Conservation (phyloP, 1,284 basidiomycete species). For the Boletus sp. region DNA sequence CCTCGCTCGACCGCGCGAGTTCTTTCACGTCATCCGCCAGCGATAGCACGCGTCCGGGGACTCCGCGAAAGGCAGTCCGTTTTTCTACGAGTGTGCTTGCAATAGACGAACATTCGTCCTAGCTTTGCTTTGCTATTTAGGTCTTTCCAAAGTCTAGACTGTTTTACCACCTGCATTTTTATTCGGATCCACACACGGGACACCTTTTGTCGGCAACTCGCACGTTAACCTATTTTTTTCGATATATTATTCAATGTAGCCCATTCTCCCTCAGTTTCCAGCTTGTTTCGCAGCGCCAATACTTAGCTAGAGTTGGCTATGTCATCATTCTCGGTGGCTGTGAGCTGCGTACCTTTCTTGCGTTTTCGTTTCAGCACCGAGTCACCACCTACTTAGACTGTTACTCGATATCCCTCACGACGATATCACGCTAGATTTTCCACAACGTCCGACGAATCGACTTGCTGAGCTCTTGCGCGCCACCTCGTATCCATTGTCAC, state of each 20-base stretch:
- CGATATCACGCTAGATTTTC: constrained; percentile 8
- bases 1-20: constrained; percentile 32
- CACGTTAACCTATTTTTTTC: constrained; percentile 25
- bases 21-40: constrained; percentile 38
- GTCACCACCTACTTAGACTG: neutral
- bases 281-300: constrained; percentile 3
- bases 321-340: constrained; percentile 27
- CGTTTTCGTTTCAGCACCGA: constrained; percentile 7
- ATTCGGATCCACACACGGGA: constrained; percentile 22
- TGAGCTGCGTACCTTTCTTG: constrained; percentile 10
- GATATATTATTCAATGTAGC: constrained; percentile 33
- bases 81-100: constrained; percentile 43
- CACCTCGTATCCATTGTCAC: neutral
- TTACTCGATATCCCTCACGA: constrained; percentile 1
- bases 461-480: neutral
- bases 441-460: constrained; percentile 2
- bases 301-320: constrained; percentile 9
- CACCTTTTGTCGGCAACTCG: constrained; percentile 15
- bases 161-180: constrained; percentile 26
- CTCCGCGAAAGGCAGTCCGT: constrained; percentile 54
- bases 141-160: constrained; percentile 7
- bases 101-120: constrained; percentile 25
- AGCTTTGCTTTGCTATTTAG: constrained; percentile 3
- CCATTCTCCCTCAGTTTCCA: constrained; percentile 9
- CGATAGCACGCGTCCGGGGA: constrained; percentile 34